A percentile compares a stretch with the other conserved stretches of the same genome.
These are phyloP conservation scores for Calonectria montana DNA, from an alignment of 2,329 filamentous ascomycete species.

Conservation along the genomic window DNA sequence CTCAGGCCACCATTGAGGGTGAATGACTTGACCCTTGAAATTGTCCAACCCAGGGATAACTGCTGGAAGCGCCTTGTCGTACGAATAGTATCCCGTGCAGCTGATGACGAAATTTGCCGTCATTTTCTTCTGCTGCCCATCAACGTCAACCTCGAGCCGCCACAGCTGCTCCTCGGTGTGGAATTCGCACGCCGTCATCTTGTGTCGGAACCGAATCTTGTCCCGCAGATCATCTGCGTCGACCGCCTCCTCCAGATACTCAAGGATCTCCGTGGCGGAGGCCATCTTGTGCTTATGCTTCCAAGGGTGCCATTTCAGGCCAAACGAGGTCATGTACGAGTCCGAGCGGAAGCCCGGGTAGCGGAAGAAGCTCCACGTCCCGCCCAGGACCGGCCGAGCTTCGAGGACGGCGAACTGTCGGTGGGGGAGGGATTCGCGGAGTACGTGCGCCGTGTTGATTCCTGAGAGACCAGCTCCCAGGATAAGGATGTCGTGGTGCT, in stretches of 20 bases:
- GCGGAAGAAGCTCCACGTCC: slow-evolving; percentile 83
- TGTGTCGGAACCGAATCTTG: slow-evolving; percentile 64
- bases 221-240: slow-evolving; percentile 62
- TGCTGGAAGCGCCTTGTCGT: slow-evolving; percentile 69
- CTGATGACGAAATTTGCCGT: slow-evolving; percentile 69
- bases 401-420: slow-evolving; percentile 75
- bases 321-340: slow-evolving; percentile 70
- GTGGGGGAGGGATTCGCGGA: slow-evolving; percentile 68
- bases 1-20: slow-evolving; percentile 83
- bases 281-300: slow-evolving; percentile 63
- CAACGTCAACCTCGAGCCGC: slow-evolving; percentile 58
- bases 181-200: slow-evolving; percentile 63
- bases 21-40: slow-evolving; percentile 73
- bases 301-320: slow-evolving; percentile 81
- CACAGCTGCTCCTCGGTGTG: slow-evolving; percentile 66
- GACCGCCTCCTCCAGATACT: slow-evolving; percentile 66
- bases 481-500: slow-evolving; percentile 67
- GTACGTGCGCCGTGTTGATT: slow-evolving; percentile 77
- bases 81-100: slow-evolving; percentile 78
- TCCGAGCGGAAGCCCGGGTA: slow-evolving; percentile 81
- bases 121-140: slow-evolving; percentile 39
- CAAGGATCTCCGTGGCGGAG: slow-evolving; percentile 60
- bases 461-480: slow-evolving; percentile 80
- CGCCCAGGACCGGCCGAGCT: slow-evolving; percentile 72
- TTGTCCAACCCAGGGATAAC: slow-evolving; percentile 74